Evolutionary conservation across 805 yeast species (phyloP).

Genomic region (Brettanomyces bruxellensis): DNA sequence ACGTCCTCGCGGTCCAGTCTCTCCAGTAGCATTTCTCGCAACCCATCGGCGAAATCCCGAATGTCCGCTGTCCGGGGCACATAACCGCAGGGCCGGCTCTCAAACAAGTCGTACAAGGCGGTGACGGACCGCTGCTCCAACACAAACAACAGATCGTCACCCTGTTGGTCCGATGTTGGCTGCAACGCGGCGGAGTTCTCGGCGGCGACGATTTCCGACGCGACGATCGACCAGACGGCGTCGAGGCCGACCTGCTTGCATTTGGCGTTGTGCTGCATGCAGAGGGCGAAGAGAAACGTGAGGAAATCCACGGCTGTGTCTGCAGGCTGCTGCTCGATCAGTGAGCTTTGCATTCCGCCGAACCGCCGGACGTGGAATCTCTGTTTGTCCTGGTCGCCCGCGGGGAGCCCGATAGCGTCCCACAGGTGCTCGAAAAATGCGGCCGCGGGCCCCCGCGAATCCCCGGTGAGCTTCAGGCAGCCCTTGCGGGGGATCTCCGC

Average conservation of each 20-base stretch:
- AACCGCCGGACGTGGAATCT: constrained; percentile 53
- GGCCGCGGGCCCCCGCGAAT: constrained; percentile 53
- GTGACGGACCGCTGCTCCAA: constrained; percentile 55
- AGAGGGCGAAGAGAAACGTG: constrained; percentile 53
- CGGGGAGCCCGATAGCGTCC: constrained; percentile 64
- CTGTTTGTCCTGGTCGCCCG: constrained; percentile 40
- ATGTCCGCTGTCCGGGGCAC: constrained; percentile 51
- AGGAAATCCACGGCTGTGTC: constrained; percentile 38
- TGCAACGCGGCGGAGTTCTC: constrained; percentile 26
- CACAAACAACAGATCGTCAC: constrained; percentile 30
- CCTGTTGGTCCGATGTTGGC: background rate
- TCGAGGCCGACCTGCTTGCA: constrained; percentile 58
- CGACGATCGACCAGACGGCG: constrained; percentile 61
- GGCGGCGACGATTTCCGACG: constrained; percentile 54
- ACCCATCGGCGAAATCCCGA: constrained; percentile 38
- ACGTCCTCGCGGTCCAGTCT: constrained; percentile 54
- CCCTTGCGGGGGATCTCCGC: constrained; percentile 69
- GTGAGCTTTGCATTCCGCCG: constrained; percentile 53
- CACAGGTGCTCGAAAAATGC: constrained; percentile 51
- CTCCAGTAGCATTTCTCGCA: constrained; percentile 36
- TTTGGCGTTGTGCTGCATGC: constrained; percentile 54
- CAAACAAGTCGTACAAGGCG: constrained; percentile 58
- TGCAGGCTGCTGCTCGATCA: background rate
- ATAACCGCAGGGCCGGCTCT: constrained; percentile 28
- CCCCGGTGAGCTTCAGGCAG: constrained; percentile 52